These are phyloP conservation scores for Trypanosoma brucei DNA, from an alignment of 208 protist species.

Conservation along the genomic window DNA sequence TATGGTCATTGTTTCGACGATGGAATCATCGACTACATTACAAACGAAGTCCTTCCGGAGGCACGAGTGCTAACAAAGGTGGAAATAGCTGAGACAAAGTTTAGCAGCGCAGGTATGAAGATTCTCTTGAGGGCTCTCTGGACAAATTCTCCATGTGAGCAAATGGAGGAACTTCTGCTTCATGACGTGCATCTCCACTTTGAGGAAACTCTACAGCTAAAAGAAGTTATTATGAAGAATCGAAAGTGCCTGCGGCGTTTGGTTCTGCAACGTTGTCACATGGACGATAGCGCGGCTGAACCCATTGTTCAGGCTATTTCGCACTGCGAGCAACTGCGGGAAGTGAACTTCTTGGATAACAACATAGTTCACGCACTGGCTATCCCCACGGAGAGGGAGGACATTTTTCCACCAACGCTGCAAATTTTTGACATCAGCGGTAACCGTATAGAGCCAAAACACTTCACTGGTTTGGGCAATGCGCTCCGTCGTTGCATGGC, in stretches of 20 bases:
- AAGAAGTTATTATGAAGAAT: conserved; percentile 13
- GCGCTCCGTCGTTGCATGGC: conserved; percentile 25
- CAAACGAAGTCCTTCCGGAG: conserved; percentile 5
- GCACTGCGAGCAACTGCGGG: conserved; percentile 11
- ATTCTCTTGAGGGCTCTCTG: not conserved
- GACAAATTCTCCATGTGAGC: conserved; percentile 3
- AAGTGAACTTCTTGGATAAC: conserved; percentile 42
- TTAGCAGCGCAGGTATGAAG: conserved; percentile 9
- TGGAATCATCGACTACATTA: conserved; percentile 8
- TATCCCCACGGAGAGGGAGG: conserved; percentile 9
- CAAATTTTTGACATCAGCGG: conserved; percentile 34
- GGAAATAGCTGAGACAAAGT: conserved; percentile 1
- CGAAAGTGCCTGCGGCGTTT: conserved; percentile 15
- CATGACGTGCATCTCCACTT: conserved; percentile 20
- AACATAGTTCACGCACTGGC: conserved; percentile 36
- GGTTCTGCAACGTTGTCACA: conserved; percentile 23
- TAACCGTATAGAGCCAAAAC: conserved; percentile 33
- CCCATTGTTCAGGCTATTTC: conserved; percentile 29
- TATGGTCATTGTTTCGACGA: conserved; percentile 16
- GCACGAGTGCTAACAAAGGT: conserved; percentile 3
- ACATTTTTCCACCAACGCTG: conserved; percentile 32
- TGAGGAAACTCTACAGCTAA: conserved; percentile 19
- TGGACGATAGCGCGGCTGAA: conserved; percentile 33
- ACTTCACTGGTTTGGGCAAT: conserved; percentile 25
- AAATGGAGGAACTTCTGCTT: conserved; percentile 17